Percentiles rank a stretch among this genome's conserved stretches.
These are phyloP conservation scores for Aristolochia californica DNA, from an alignment of 164 flowering plant species.

Conservation along the genomic window DNA sequence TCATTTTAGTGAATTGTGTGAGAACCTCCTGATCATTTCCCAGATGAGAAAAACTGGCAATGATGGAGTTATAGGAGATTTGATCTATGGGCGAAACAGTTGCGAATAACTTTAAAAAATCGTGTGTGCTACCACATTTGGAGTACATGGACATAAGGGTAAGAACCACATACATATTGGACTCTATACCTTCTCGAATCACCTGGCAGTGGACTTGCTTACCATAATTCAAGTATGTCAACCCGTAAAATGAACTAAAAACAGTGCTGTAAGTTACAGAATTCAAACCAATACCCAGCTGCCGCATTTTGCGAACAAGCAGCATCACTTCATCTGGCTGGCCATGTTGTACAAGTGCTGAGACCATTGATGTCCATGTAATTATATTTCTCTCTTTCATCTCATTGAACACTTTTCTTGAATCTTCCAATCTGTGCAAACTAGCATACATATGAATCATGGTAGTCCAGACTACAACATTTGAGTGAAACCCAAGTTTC, in stretches of 20 bases:
- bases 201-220: conserved; percentile 39
- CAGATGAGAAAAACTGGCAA: conserved; percentile 37
- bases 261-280: conserved; percentile 35
- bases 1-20: conserved; percentile 30
- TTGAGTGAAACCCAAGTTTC: conserved; percentile 32
- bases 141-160: conserved; percentile 39
- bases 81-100: conserved; percentile 24
- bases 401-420: conserved; percentile 41
- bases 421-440: conserved; percentile 23
- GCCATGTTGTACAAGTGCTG: conserved; percentile 30
- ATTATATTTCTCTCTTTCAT: conserved; percentile 50
- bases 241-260: conserved; percentile 32
- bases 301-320: conserved; percentile 31
- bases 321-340: conserved; percentile 22
- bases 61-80: conserved; percentile 44
- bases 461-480: conserved; percentile 42
- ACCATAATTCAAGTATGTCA: conserved; percentile 21
- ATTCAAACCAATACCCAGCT: conserved; percentile 22
- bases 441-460: conserved; percentile 50
- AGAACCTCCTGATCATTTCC: conserved; percentile 31
- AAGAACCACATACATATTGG: conserved; percentile 23
- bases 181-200: conserved; percentile 31
- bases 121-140: conserved; percentile 25
- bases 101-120: conserved; percentile 26
- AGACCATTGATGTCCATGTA: conserved; percentile 60